Base-by-base conservation (phyloP, 1,284 basidiomycete species). In the Earliella scabrosa region DNA sequence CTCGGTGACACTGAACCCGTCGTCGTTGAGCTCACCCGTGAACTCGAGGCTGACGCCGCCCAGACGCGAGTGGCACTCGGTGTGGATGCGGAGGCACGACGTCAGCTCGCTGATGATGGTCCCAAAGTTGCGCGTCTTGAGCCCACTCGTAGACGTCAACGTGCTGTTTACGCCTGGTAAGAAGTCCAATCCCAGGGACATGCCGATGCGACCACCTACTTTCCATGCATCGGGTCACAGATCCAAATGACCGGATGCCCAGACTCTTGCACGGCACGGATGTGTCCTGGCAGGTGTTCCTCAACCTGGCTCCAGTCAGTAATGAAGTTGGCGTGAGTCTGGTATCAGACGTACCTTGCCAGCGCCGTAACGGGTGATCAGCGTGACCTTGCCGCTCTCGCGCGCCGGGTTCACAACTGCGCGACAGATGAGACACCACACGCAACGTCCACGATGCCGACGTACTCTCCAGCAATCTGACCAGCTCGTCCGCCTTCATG, bases 21-120 rank as follows among this genome's bases (percentile, higher is more conserved):
- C 88, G 9, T 93, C 91, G 61, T 93, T 94, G 50, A 97, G 78
- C 71, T 99, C 97, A 16, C 96, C 97, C 0, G 97, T 99, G 69
- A 99, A 90, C 75, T 99, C 97, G 39, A 99, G 85, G 70, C 94
- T 95, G 20, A 98, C 91, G n/a, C 97, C 97, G n/a, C 90, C 90
- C 1, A 98, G 80, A 34, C 87, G 83, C 5, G 93, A 95, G 16
- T 77, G 77, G 61, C 82, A 82, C 39, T 81, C 76, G 6, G 82
- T 73, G 71, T 98, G 96, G 58, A 98, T 94, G 21, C 83, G 81
- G 60, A 98, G 81, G 56, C 89, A 92, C 1, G 88, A 78, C 0
- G 88, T 90, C 38, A 99, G 82, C 73, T 99, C 97, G 50, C 82
- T 82, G 54, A 98, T 90, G 68, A 99, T 93, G 48, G 95, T 94